Conservation (phyloP, 768 basidiomycete species). For the Auriscalpium microsporum region DNA sequence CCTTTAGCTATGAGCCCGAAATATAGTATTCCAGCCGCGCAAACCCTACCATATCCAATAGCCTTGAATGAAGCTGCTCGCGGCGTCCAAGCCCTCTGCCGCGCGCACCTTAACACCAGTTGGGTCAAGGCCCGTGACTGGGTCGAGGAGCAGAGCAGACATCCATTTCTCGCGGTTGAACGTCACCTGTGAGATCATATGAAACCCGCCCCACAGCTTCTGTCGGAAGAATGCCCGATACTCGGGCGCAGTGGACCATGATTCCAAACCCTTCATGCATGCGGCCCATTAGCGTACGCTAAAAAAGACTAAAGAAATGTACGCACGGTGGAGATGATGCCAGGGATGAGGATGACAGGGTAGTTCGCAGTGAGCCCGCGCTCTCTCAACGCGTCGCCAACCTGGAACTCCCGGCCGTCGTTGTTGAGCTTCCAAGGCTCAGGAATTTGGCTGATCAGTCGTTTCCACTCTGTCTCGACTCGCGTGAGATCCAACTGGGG, state of each 20-base stretch:
- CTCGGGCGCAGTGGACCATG: slow-evolving; percentile 85
- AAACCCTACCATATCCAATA: slow-evolving; percentile 83
- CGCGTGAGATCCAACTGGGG: slow-evolving; percentile 60
- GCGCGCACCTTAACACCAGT: slow-evolving; percentile 80
- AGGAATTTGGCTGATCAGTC: slow-evolving; percentile 59
- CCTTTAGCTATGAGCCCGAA: slow-evolving; percentile 31
- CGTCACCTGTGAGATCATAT: slow-evolving; percentile 76
- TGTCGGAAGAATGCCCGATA: slow-evolving; percentile 90
- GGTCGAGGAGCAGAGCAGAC: slow-evolving; percentile 82
- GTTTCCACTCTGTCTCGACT: slow-evolving; percentile 64
- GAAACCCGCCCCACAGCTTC: slow-evolving; percentile 71
- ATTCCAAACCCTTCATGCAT: slow-evolving; percentile 56
- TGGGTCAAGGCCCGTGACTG: slow-evolving; percentile 85
- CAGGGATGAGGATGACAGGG: slow-evolving; percentile 83
- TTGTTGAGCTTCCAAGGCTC: slow-evolving; percentile 77
- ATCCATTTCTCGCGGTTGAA: slow-evolving; percentile 90
- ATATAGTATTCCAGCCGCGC: not conserved
- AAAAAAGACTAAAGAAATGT: not conserved
- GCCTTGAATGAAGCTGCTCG: slow-evolving; percentile 77
- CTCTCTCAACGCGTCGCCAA: slow-evolving; percentile 58
- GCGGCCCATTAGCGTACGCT: slow-evolving; percentile 16
- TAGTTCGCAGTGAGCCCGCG: slow-evolving; percentile 60
- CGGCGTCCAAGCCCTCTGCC: slow-evolving; percentile 87
- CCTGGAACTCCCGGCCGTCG: slow-evolving; percentile 74
- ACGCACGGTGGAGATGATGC: slow-evolving; percentile 78